These are phyloP conservation scores for Neofusicoccum umdonicola DNA, from an alignment of 2,329 filamentous ascomycete genomes.

Conservation along the genomic window DNA sequence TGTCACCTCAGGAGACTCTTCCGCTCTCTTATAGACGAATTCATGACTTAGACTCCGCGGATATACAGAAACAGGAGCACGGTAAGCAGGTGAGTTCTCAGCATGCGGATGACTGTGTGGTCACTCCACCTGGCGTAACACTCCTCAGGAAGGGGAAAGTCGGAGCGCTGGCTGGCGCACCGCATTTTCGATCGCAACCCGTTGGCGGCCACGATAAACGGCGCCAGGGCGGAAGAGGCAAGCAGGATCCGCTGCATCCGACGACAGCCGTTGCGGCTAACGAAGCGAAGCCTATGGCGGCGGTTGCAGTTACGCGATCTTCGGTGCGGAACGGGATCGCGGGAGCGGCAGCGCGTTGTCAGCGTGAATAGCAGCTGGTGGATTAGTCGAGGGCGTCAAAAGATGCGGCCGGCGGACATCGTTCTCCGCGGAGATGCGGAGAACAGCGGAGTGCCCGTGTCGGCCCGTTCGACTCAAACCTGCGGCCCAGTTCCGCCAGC, in stretches of 20 bases:
- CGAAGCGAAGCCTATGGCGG: background rate
- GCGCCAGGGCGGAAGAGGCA: too few species aligned
- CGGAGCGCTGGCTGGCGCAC: background rate
- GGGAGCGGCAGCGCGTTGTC: background rate
- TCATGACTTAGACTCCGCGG: background rate
- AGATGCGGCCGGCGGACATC: background rate
- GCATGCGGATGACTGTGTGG: background rate
- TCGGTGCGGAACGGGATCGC: background rate
- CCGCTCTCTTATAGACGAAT: background rate
- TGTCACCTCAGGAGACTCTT: background rate
- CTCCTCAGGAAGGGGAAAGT: background rate
- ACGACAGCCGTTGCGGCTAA: background rate
- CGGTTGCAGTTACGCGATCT: constrained; percentile 13
- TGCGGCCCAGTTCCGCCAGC: background rate
- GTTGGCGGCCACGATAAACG: background rate
- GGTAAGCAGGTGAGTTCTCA: background rate
- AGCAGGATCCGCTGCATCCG: background rate
- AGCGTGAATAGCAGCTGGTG: background rate
- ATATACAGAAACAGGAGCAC: constrained; percentile 6
- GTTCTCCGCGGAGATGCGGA: constrained; percentile 16
- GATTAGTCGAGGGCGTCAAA: background rate
- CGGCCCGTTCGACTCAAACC: background rate
- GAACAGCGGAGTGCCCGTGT: background rate
- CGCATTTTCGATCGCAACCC: background rate
- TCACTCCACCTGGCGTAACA: constrained; percentile 7